Base-by-base conservation (phyloP, 148 eudicot genomes). In the Tetragonia tetragonoides region DNA sequence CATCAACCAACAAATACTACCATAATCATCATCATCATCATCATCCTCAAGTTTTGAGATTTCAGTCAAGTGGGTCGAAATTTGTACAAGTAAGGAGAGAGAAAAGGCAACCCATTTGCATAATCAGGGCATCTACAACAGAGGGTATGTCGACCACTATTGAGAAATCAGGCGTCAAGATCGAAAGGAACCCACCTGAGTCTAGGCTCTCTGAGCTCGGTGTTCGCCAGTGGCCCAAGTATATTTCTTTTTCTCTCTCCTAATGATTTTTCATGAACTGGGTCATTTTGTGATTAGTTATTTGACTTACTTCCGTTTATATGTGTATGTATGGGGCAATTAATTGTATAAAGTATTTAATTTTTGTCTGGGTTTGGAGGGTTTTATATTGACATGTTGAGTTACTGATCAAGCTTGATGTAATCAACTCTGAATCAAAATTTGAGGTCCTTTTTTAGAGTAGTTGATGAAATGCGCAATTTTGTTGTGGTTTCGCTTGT, bases 221-320 rank as follows among this genome's bases (percentile, higher is more conserved):
- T 62, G 90, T 87, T 75, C 84, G 79, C 70, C 84, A 83, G 64
- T 87, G 93, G 93, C 86, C 93, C 42, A 87, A 87, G 93, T 89
- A 75, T 46, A 17, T 56, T 2, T 68, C 77, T 57, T n/a, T 74
- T 12, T 74, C 53, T 62, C 61, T 79, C 81, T 78, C 54, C 3
- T 68, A 20, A 4, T 60, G 8, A 16, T 66, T 54, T 0, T 18
- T 66, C 10, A 64, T 24, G 10, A 17, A 41, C 4, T 70, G 24
- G 61, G 37, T 60, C 37, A 38, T 51, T 46, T 34, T 65, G 28
- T 54, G 14, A 51, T 69, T 69, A 0, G 4, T 28, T 60, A 21
- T 66, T 65, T 1, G 34, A 28, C 34, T 28, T 28, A 28, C 34
- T 28, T 72, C 12, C 10, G 28, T 53, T 18, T 53, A 17, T 14